Conservation (phyloP, 768 basidiomycete species). For the Serendipita vermifera region DNA sequence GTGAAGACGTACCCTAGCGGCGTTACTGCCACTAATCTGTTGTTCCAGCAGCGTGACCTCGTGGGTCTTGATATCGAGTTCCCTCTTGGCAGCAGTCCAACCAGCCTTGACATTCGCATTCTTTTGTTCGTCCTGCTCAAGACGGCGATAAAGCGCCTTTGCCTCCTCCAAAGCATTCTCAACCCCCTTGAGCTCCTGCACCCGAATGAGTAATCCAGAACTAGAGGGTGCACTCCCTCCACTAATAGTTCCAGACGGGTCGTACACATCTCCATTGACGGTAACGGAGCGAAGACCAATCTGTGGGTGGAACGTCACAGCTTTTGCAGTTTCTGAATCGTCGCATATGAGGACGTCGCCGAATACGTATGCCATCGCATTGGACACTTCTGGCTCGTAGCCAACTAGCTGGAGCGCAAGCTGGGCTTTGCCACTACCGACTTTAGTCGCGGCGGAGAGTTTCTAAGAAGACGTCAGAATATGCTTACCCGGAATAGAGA, state of each 20-base stretch:
- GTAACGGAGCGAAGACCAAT: slow-evolving; percentile 76
- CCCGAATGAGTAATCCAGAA: slow-evolving; percentile 61
- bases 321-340: slow-evolving; percentile 74
- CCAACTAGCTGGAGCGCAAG: slow-evolving; percentile 82
- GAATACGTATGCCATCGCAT: slow-evolving; percentile 89
- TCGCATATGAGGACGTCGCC: slow-evolving; percentile 85
- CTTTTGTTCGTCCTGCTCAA: slow-evolving; percentile 44
- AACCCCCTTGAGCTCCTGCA: slow-evolving; percentile 65
- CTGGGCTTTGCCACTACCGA: slow-evolving; percentile 70
- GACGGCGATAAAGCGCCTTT: slow-evolving; percentile 30
- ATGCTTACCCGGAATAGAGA: neutral
- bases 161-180: slow-evolving; percentile 47
- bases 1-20: slow-evolving; percentile 72
- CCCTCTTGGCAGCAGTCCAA: slow-evolving; percentile 48
- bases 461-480: slow-evolving; percentile 36
- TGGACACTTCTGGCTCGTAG: slow-evolving; percentile 65
- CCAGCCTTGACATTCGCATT: slow-evolving; percentile 40
- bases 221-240: slow-evolving; percentile 78
- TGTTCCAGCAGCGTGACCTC: slow-evolving; percentile 70
- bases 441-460: slow-evolving; percentile 52
- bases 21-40: slow-evolving; percentile 81
- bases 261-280: slow-evolving; percentile 89
- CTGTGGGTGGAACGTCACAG: slow-evolving; percentile 65
- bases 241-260: slow-evolving; percentile 85
- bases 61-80: slow-evolving; percentile 83